These are phyloP conservation scores for Cladosporium halotolerans DNA, from an alignment of 2,329 filamentous ascomycete species.

Conservation along the genomic window DNA sequence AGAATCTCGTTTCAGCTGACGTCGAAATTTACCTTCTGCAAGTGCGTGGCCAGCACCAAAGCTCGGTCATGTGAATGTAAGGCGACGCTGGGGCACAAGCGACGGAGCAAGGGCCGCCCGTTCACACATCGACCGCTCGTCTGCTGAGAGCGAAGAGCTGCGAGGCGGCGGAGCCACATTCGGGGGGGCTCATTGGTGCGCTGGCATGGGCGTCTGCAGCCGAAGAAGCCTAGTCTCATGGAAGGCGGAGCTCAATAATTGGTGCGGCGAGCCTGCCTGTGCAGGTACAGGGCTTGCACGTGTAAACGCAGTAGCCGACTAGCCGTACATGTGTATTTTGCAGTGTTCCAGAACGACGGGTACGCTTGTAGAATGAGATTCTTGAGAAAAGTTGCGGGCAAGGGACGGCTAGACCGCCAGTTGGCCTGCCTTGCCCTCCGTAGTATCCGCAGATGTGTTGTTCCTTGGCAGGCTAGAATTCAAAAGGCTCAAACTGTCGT, in stretches of 20 bases:
- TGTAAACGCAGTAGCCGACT: constrained; percentile 5
- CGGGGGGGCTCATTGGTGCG: constrained; percentile 9
- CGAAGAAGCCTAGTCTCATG: constrained; percentile 6
- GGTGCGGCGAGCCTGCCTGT: constrained; percentile 1
- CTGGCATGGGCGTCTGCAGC: constrained; percentile 10
- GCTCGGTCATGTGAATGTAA: constrained; percentile 23
- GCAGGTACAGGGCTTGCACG: constrained; percentile 8
- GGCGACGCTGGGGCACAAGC: constrained; percentile 15
- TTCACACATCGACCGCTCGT: constrained; percentile 7
- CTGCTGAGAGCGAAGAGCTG: constrained; percentile 9
- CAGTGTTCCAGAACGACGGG: not conserved
- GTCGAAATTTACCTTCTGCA: constrained; percentile 25
- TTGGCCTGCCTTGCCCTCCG: not conserved
- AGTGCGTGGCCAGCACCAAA: constrained; percentile 16
- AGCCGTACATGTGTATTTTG: not conserved
- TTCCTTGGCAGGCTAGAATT: constrained; percentile 9
- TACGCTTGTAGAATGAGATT: too few species aligned
- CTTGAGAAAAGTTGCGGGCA: too few species aligned
- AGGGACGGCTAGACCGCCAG: too few species aligned
- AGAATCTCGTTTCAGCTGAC: constrained; percentile 16
- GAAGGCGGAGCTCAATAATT: constrained; percentile 11
- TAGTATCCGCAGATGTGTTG: constrained; percentile 5
- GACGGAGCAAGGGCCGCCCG: constrained; percentile 6
- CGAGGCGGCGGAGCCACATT: constrained; percentile 7
- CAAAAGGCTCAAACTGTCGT: constrained; percentile 7